A percentile compares a stretch with the other conserved stretches of the same genome.
These are phyloP conservation scores for Colletotrichum karsti DNA, from an alignment of 2,329 filamentous ascomycete species.

Conservation along the genomic window DNA sequence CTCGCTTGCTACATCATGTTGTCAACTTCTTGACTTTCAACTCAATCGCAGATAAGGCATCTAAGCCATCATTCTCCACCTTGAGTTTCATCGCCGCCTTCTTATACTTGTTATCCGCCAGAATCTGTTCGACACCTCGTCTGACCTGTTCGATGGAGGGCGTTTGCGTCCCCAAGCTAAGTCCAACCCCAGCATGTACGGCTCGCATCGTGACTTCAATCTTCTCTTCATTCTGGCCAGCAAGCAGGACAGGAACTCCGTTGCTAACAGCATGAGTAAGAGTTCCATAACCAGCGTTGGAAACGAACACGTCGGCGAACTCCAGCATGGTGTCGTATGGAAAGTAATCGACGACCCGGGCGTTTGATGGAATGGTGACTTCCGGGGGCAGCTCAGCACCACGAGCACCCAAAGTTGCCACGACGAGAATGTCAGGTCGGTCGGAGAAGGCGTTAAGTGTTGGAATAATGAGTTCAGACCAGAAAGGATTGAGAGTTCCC, in stretches of 20 bases:
- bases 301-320: slow-evolving; percentile 53
- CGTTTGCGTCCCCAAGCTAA: slow-evolving; percentile 49
- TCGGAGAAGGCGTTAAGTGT: slow-evolving; percentile 50
- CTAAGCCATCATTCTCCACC: not conserved
- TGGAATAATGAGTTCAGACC: slow-evolving; percentile 52
- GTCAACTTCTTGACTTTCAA: slow-evolving; percentile 1
- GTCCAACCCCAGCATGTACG: slow-evolving; percentile 52
- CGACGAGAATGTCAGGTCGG: slow-evolving; percentile 45
- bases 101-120: slow-evolving; percentile 13
- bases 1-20: not conserved
- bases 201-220: slow-evolving; percentile 49
- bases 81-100: slow-evolving; percentile 18
- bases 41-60: slow-evolving; percentile 8
- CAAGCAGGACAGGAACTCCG: slow-evolving; percentile 56
- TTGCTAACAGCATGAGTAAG: slow-evolving; percentile 53
- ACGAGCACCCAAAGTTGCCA: slow-evolving; percentile 39
- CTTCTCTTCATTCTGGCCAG: slow-evolving; percentile 51
- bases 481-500: slow-evolving; percentile 51
- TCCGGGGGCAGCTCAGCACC: slow-evolving; percentile 27
- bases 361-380: slow-evolving; percentile 44
- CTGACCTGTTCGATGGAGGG: slow-evolving; percentile 35
- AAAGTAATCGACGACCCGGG: slow-evolving; percentile 54
- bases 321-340: slow-evolving; percentile 56
- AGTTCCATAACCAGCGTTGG: slow-evolving; percentile 59
- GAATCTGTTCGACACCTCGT: not conserved